A percentile compares a stretch with the other conserved stretches of the same genome.
Conservation (phyloP, 169 alveolate genomes). For the Blepharisma undulans region DNA sequence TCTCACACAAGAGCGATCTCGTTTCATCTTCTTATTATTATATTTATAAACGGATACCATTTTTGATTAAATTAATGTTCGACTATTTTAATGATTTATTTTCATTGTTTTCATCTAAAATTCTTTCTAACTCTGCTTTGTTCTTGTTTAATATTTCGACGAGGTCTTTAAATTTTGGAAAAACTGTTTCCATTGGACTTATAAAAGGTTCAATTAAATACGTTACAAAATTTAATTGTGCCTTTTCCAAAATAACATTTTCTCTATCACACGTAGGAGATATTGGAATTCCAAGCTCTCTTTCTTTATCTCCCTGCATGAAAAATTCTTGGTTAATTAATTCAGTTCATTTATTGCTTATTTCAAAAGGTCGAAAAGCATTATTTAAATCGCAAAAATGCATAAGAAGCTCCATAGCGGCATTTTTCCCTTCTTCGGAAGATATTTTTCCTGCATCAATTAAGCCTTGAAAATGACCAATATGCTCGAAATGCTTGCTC, state of each 20-base stretch:
- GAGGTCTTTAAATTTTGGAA: not conserved
- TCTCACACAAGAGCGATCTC: not conserved
- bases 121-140: not conserved
- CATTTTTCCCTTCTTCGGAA: not conserved
- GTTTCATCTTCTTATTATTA: not conserved
- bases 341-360: slow-evolving; percentile 52
- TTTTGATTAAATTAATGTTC: too few relatives aligned
- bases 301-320: slow-evolving; percentile 78
- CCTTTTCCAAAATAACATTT: slow-evolving; percentile 54
- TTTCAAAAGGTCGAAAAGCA: not conserved
- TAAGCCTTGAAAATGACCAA: not conserved
- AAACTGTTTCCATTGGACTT: not conserved
- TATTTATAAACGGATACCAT: not conserved
- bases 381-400: slow-evolving; percentile 40
- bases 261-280: slow-evolving; percentile 71
- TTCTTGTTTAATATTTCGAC: not conserved
- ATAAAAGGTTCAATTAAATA: slow-evolving; percentile 60
- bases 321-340: slow-evolving; percentile 68
- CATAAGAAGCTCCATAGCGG: not conserved
- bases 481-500: slow-evolving; percentile 63
- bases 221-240: slow-evolving; percentile 70
- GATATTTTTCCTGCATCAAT: not conserved
- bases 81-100: not conserved
- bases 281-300: slow-evolving; percentile 58
- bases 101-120: not conserved